These are phyloP conservation scores for Dunaliella primolecta DNA, from an alignment of 139 green algal species.

Conservation along the genomic window DNA sequence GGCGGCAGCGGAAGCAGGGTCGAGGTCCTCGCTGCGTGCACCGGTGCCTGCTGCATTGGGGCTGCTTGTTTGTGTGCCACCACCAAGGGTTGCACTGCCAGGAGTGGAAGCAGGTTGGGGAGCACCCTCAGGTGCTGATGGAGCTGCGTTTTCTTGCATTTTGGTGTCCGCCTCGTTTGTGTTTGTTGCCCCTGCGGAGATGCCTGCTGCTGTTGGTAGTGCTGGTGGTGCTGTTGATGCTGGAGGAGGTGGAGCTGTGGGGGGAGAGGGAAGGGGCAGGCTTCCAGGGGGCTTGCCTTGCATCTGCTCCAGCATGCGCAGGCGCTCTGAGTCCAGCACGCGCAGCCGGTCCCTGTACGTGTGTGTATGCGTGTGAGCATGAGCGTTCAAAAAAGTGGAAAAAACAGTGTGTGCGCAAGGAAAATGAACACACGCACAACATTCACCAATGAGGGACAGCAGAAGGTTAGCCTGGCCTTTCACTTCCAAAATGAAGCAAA, in stretches of 20 bases:
- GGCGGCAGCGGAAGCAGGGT: neutral
- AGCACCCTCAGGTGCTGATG: neutral
- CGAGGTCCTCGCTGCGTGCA: neutral
- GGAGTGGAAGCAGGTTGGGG: neutral
- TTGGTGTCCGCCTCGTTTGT: neutral
- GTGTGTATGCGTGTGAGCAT: too few relatives aligned
- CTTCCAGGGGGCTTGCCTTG: neutral
- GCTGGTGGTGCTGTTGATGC: neutral
- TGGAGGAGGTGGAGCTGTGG: neutral
- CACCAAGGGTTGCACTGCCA: neutral
- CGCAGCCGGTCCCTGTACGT: constrained; percentile 1
- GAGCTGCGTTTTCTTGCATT: neutral
- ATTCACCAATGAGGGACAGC: too few relatives aligned
- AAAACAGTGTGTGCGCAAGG: too few relatives aligned
- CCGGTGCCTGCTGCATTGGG: neutral
- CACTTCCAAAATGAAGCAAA: too few relatives aligned
- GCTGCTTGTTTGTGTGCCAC: neutral
- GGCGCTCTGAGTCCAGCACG: constrained; percentile 2
- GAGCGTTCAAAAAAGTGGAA: too few relatives aligned
- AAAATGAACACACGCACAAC: too few relatives aligned
- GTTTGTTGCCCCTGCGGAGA: constrained; percentile 8
- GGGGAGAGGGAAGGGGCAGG: neutral
- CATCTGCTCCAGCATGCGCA: constrained; percentile 6
- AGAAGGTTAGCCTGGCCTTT: too few relatives aligned
- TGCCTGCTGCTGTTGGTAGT: neutral